These are phyloP conservation scores for Brassica balearica DNA, from an alignment of 441 rosid genomes.

Conservation along the genomic window DNA sequence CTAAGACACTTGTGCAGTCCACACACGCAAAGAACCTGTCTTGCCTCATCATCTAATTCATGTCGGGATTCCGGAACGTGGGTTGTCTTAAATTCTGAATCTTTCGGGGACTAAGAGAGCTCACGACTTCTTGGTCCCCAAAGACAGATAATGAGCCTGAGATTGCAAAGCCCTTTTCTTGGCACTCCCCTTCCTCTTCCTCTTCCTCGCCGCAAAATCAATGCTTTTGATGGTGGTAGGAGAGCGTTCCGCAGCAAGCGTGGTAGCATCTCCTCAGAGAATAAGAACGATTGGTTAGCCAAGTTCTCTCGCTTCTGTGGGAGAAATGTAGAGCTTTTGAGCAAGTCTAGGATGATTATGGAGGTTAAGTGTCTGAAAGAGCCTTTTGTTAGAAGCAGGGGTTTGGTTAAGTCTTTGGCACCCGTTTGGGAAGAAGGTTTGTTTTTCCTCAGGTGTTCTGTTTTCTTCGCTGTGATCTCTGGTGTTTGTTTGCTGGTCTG, in stretches of 20 bases:
- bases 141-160: constrained; percentile 63
- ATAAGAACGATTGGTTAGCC: constrained; percentile 75
- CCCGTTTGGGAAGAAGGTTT: constrained; percentile 76
- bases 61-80: constrained; percentile 20
- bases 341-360: constrained; percentile 52
- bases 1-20: background rate
- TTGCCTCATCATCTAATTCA: background rate
- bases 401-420: constrained; percentile 64
- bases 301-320: constrained; percentile 81
- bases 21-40: constrained; percentile 5
- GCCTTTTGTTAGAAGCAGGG: constrained; percentile 69
- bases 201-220: constrained; percentile 28
- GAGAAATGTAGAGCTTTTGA: constrained; percentile 63
- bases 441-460: constrained; percentile 78
- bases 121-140: constrained; percentile 76
- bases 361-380: constrained; percentile 69
- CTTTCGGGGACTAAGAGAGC: constrained; percentile 47
- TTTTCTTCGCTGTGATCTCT: constrained; percentile 75
- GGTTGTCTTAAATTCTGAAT: constrained; percentile 31
- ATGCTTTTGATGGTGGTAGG: constrained; percentile 41
- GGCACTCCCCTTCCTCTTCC: constrained; percentile 49
- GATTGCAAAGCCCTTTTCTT: constrained; percentile 61
- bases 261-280: constrained; percentile 51
- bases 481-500: constrained; percentile 90
- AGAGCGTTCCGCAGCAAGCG: constrained; percentile 52